A percentile compares a stretch with the other conserved stretches of the same genome.
phyloP scores from a whole-genome alignment of 345 rosid genomes.

The Syzygium oleosum region DNA sequence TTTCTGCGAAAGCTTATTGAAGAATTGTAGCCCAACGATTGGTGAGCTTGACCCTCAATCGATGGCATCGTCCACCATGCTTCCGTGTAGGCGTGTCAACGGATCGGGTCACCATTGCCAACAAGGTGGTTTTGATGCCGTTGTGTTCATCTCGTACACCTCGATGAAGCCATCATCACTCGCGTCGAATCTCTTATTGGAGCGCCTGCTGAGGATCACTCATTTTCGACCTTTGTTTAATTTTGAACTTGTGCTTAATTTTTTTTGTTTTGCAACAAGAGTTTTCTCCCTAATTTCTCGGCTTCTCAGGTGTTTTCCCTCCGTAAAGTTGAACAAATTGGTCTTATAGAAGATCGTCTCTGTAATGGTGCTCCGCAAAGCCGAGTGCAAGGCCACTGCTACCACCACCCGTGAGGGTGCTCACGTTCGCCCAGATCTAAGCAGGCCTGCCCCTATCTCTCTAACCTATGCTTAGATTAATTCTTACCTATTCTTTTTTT shows the following conservation, averaged over 20 bases:
- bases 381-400: not conserved
- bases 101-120: not conserved
- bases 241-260: not conserved
- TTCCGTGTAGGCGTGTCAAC: too few relatives aligned
- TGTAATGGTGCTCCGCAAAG: not conserved
- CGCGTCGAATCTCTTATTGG: not conserved
- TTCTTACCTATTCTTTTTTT: not conserved
- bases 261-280: not conserved
- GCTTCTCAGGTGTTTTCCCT: not conserved
- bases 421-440: not conserved
- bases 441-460: not conserved
- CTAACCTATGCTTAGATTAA: not conserved
- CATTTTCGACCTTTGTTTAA: not conserved
- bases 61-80: too few relatives aligned
- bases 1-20: too few relatives aligned
- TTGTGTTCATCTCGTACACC: not conserved
- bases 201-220: not conserved
- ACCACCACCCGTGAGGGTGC: not conserved
- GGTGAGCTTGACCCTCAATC: too few relatives aligned
- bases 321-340: not conserved
- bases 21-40: too few relatives aligned
- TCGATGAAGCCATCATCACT: not conserved
- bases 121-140: not conserved
- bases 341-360: not conserved
- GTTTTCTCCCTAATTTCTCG: not conserved